phyloP scores from a whole-genome alignment of 2,329 filamentous ascomycete genomes.

The Aspergillus carbonarius region DNA sequence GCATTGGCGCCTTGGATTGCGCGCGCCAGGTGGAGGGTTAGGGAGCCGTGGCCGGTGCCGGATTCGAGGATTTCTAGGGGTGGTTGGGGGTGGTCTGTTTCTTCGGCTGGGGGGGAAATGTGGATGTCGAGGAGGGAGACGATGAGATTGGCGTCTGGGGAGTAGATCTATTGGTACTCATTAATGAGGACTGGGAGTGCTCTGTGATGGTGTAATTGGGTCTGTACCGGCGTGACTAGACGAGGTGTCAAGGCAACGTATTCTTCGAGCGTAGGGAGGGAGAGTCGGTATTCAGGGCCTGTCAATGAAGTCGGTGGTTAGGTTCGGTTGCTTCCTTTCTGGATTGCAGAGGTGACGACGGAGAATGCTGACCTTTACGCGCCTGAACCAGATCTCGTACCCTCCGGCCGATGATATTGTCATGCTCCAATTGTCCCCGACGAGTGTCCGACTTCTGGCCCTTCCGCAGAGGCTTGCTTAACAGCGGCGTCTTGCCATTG shows the following conservation, averaged over 20 bases:
- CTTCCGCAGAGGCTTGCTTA: constrained; percentile 44
- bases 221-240: constrained; percentile 69
- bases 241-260: constrained; percentile 68
- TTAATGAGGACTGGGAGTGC: constrained; percentile 1
- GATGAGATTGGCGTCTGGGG: constrained; percentile 71
- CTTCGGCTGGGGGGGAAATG: constrained; percentile 44
- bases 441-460: constrained; percentile 37
- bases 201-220: neutral
- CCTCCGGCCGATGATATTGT: constrained; percentile 63
- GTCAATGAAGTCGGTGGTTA: constrained; percentile 1
- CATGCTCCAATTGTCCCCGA: constrained; percentile 42
- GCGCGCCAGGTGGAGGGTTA: constrained; percentile 73
- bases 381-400: constrained; percentile 60
- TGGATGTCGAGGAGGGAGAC: constrained; percentile 75
- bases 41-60: constrained; percentile 78
- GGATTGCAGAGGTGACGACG: neutral
- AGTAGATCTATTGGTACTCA: constrained; percentile 60
- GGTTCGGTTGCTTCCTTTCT: neutral
- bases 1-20: constrained; percentile 74
- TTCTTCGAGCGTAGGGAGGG: constrained; percentile 68
- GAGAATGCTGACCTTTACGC: constrained; percentile 44
- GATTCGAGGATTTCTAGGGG: constrained; percentile 77
- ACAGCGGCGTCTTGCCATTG: constrained; percentile 37
- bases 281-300: constrained; percentile 56
- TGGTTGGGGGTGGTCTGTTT: constrained; percentile 28